A percentile compares a stretch with the other conserved stretches of the same genome.
Conservation (phyloP, 176 grass and related monocot genomes). For the Tillandsia leiboldiana region DNA sequence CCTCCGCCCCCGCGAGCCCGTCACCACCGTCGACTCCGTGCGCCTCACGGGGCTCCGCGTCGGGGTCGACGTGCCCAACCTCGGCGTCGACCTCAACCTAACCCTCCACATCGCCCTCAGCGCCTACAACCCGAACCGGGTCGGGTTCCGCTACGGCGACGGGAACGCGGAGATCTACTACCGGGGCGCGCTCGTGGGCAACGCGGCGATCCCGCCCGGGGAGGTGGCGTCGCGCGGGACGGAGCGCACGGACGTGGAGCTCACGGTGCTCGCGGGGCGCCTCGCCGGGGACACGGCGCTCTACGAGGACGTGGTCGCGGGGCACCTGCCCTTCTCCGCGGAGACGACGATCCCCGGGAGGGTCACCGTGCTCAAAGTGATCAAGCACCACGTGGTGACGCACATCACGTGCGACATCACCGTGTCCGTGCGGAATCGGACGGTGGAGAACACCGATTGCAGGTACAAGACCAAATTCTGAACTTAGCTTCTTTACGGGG, state of each 20-base stretch:
- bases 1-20: conserved; percentile 26
- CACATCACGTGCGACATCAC: conserved; percentile 30
- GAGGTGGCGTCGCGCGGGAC: conserved; percentile 20
- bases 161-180: conserved; percentile 27
- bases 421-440: conserved; percentile 15
- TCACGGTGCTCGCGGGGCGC: conserved; percentile 29
- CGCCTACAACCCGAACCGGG: conserved; percentile 34
- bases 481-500: neutral
- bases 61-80: conserved; percentile 13
- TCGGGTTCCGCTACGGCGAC: conserved; percentile 22
- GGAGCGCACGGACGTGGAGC: conserved; percentile 10
- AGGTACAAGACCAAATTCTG: conserved; percentile 39
- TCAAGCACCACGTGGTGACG: conserved; percentile 39
- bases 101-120: conserved; percentile 29
- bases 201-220: conserved; percentile 22
- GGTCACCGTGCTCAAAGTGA: conserved; percentile 21
- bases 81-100: conserved; percentile 28
- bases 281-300: conserved; percentile 19
- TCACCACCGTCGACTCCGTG: conserved; percentile 27
- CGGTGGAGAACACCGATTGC: conserved; percentile 37
- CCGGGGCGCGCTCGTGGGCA: conserved; percentile 18
- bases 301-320: conserved; percentile 24
- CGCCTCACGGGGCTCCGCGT: conserved; percentile 19
- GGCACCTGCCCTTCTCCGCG: conserved; percentile 25
- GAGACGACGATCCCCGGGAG: conserved; percentile 32